phyloP scores from a whole-genome alignment of 2,329 filamentous ascomycete species.

The Aulographum hederae region DNA sequence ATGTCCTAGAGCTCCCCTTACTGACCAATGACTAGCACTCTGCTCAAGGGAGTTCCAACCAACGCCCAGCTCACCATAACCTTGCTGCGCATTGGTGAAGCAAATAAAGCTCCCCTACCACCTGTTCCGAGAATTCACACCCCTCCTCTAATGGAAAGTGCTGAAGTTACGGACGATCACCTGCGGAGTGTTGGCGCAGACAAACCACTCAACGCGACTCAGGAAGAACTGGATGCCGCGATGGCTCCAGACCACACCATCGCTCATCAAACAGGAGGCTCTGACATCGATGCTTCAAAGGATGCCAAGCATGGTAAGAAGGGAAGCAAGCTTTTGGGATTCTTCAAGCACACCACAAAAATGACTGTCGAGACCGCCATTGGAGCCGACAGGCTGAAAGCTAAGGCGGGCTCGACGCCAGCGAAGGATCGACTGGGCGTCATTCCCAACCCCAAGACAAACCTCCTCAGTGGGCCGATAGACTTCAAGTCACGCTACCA shows the following conservation, averaged over 20 bases:
- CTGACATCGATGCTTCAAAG: constrained; percentile 32
- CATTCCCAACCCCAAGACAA: constrained; percentile 30
- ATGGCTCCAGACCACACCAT: constrained; percentile 27
- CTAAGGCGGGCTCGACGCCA: constrained; percentile 38
- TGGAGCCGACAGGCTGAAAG: constrained; percentile 52
- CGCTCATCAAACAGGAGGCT: constrained; percentile 30
- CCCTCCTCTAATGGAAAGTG: constrained; percentile 27
- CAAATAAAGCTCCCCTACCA: constrained; percentile 61
- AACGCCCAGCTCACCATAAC: constrained; percentile 74
- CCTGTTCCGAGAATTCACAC: constrained; percentile 29
- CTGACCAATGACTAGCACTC: constrained; percentile 27
- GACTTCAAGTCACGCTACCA: constrained; percentile 57
- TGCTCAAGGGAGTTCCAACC: constrained; percentile 68
- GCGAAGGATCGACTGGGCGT: constrained; percentile 58
- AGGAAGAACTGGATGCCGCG: constrained; percentile 48
- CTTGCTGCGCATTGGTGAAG: constrained; percentile 63
- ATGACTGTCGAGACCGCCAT: constrained; percentile 55
- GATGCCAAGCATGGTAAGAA: constrained; percentile 28
- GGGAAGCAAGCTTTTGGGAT: constrained; percentile 34
- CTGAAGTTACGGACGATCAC: constrained; percentile 30
- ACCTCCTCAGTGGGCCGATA: constrained; percentile 43
- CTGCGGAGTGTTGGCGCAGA: constrained; percentile 34
- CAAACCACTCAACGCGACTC: constrained; percentile 39
- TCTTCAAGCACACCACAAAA: constrained; percentile 53
- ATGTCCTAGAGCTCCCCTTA: not conserved